Base-by-base conservation (phyloP, 345 rosid species). In the Psidium friedrichsthalianum region DNA sequence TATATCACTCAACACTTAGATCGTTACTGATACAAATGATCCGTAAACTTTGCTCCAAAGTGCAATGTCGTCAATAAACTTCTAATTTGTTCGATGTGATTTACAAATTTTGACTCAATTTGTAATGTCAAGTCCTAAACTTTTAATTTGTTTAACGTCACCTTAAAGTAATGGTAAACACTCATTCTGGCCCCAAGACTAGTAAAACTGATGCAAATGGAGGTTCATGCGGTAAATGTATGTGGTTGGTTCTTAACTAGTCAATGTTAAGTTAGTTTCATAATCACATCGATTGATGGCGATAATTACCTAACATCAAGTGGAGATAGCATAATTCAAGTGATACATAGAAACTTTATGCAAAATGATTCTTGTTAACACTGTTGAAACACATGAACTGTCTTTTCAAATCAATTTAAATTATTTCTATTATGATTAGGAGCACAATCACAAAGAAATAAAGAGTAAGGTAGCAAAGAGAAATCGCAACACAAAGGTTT, bases 101-200 rank as follows among this genome's bases (percentile, higher is more conserved):
- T 1, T 3, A 16, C 15, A 3, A 53, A 53, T 2, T 53, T 53
- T 53, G 1, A 20, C 7, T 16, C 2, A 15, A 53, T 53, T 2
- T 53, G 18, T 5, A 53, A 53, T 15, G 0, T 53, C 21, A 0
- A 53, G 3, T 2, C 3, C 6, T 6, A 0, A 2, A 16, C 3
- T 6, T 53, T 53, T 16, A 53, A 53, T 53, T 53, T 15, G 21
- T 18, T 53, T 21, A 53, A 53, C 20, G 8, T 53, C 6, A 5
- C 21, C 55, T 2, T 53, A 53, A 53, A 53, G 0, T 3, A 4
- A 6, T 5, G 6, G 4, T 14, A 52, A 5, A 52, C 14, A 52
- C 16, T 52, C 54, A 52, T 52, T 52, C 4, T 52, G 6, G 54
- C 5, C 6, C 5, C 6, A 13, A 53, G 5, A 53, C 6, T 16